Evolutionary conservation across 1,139 yeast genomes (phyloP), one percentile per base, ranked within the genome.

Genomic region (Debaryomyces subglobosus): DNA sequence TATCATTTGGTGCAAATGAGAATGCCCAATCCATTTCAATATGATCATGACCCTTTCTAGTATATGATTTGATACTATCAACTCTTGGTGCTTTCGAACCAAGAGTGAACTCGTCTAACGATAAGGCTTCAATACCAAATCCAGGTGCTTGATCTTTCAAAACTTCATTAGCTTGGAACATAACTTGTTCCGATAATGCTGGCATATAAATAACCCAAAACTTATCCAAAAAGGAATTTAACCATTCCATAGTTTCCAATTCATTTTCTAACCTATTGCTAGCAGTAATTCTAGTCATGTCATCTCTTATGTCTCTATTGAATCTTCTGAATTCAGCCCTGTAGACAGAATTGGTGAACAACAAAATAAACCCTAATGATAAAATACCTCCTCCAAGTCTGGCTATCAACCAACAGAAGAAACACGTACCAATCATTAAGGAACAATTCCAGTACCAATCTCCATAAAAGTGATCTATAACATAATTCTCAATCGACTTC

Each of bases 161-260:
- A 25, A 79, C 74, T 38, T 81, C 84, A 58, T 86, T 86, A 15
- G 89, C 86, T 59, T 79, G 81, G 46, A 77, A 79, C 68, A 82
- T 77, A 25, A 87, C 94, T 64, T 82, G 84, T 58, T 86, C 89
- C n/a, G 90, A 84, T 48, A 88, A 72, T 0, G 89, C 89, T 37
- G 94, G 94, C 96, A 88, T 87, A 59, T 87, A 87, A 54, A 87
- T 86, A 49, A 86, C 88, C 96, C 96, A 88, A 61, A 88, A 86
- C 64, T 87, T 88, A 44, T 84, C 84, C 64, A 87, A 67, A 59
- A 88, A 86, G 21, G 85, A 80, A 60, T 88, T 88, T 59, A 87
- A 67, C 96, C 96, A 88, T 54, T 84, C 83, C 82, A 87, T 86
- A 8, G 90, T 83, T 68, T 88, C 96, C 51, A 78, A 65, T 57